Percentiles rank a stretch among this genome's conserved stretches.
Evolutionary conservation across 768 basidiomycete genomes (phyloP).

Genomic region (Calocybe gangraenosa): DNA sequence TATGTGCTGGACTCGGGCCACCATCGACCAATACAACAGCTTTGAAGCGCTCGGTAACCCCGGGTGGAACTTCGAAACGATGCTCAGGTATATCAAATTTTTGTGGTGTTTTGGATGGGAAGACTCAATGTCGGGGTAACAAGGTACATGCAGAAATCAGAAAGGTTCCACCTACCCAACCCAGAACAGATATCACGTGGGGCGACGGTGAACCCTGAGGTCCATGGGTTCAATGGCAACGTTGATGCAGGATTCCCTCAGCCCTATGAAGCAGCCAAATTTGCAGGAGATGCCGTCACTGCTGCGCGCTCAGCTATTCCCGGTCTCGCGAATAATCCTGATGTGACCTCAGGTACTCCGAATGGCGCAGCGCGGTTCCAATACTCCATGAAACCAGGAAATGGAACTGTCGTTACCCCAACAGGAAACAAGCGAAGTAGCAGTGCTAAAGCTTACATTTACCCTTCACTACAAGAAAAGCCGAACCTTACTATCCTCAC

Average conservation of each 20-base stretch:
- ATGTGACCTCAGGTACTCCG: conserved; percentile 13
- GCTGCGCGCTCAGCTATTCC: conserved; percentile 8
- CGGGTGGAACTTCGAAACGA: conserved; percentile 16
- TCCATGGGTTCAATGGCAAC: conserved; percentile 9
- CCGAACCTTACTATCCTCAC: conserved; percentile 11
- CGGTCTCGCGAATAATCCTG: conserved; percentile 4
- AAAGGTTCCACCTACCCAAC: conserved; percentile 11
- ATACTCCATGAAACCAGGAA: conserved; percentile 15
- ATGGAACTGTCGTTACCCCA: conserved; percentile 7
- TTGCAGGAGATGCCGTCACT: background rate
- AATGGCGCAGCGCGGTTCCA: conserved; percentile 15
- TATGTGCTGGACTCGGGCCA: conserved; percentile 19
- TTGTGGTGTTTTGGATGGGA: background rate
- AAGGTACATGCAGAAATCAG: conserved; percentile 15
- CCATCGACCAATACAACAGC: conserved; percentile 15
- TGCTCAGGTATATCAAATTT: background rate
- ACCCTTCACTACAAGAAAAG: conserved; percentile 10
- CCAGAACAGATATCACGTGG: conserved; percentile 8
- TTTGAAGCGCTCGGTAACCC: conserved; percentile 17
- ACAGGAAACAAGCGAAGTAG: conserved; percentile 12
- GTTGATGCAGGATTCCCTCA: conserved; percentile 16
- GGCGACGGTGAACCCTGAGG: conserved; percentile 8
- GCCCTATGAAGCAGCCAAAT: conserved; percentile 12
- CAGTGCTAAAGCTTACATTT: conserved; percentile 14
- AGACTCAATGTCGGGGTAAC: too few relatives aligned